Percentiles rank a stretch among this genome's conserved stretches.
Conservation (phyloP, 192 early-diverging fungal species). For the Allomyces arbusculus region DNA sequence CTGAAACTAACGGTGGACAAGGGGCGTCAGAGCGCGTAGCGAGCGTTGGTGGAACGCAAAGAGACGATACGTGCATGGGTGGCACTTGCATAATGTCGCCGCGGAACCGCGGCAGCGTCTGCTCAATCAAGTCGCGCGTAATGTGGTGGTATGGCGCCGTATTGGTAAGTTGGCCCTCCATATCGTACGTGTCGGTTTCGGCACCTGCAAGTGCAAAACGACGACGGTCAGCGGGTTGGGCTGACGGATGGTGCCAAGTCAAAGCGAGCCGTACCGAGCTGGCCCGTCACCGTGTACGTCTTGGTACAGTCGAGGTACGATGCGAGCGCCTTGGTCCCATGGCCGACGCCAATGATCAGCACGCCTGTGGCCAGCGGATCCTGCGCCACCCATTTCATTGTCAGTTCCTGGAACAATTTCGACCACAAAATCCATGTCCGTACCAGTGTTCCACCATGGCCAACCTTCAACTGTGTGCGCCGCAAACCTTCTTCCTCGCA, state of each 20-base stretch:
- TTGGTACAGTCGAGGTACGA: slow-evolving; percentile 3
- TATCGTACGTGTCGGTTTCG: no score
- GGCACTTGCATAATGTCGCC: slow-evolving; percentile 3
- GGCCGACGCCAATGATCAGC: slow-evolving; percentile 4
- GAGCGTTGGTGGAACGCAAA: no score
- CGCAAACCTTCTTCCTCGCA: no score
- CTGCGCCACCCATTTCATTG: no score
- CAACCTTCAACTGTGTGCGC: no score
- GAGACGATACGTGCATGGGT: neutral
- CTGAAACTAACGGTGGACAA: neutral
- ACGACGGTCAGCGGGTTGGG: no score
- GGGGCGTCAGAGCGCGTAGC: neutral
- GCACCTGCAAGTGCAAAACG: no score
- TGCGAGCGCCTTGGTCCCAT: slow-evolving; percentile 5
- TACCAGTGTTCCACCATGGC: no score
- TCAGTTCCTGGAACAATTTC: no score
- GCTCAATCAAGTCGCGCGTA: neutral
- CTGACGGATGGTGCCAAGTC: no score
- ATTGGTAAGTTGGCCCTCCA: no score
- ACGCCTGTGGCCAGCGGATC: slow-evolving; percentile 3
- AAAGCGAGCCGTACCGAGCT: neutral
- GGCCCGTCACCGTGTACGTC: slow-evolving; percentile 3
- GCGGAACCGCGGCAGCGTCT: neutral
- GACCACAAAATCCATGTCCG: no score
- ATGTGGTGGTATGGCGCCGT: neutral